A percentile compares a stretch with the other conserved stretches of the same genome.
Conservation (phyloP, 1,139 yeast species). For the Kodamaea fungicola region DNA sequence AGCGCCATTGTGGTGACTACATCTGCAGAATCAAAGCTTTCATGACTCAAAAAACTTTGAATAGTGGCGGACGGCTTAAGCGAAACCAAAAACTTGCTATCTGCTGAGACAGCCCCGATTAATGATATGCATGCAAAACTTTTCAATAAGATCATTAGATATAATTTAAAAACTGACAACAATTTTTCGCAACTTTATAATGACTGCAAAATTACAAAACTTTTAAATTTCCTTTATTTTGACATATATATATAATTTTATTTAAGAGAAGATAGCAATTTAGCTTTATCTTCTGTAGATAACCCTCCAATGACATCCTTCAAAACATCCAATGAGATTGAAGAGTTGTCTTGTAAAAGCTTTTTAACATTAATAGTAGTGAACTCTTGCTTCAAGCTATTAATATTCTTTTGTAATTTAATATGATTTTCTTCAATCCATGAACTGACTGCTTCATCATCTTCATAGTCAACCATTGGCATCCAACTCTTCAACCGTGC, state of each 20-base stretch:
- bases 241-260: slow-evolving; percentile 8
- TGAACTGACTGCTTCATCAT: slow-evolving; percentile 75
- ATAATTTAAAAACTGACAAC: not conserved
- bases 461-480: slow-evolving; percentile 67
- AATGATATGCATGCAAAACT: not conserved
- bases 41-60: slow-evolving; percentile 39
- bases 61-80: slow-evolving; percentile 18
- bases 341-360: slow-evolving; percentile 55
- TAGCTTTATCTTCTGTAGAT: slow-evolving; percentile 59
- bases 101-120: not conserved
- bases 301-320: slow-evolving; percentile 59
- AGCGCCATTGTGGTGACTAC: slow-evolving; percentile 44
- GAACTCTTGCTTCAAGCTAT: slow-evolving; percentile 61
- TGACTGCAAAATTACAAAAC: not conserved
- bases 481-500: slow-evolving; percentile 88
- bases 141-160: not conserved
- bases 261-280: slow-evolving; percentile 35
- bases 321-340: slow-evolving; percentile 53
- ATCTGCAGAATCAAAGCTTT: slow-evolving; percentile 28
- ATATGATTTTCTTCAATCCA: slow-evolving; percentile 84
- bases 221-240: slow-evolving; percentile 2
- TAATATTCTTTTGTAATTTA: slow-evolving; percentile 57
- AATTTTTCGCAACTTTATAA: not conserved
- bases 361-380: slow-evolving; percentile 60
- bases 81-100: slow-evolving; percentile 11